These are phyloP conservation scores for Tetrahymena malaccensis DNA, from an alignment of 73 alveolate species.

Conservation along the genomic window DNA sequence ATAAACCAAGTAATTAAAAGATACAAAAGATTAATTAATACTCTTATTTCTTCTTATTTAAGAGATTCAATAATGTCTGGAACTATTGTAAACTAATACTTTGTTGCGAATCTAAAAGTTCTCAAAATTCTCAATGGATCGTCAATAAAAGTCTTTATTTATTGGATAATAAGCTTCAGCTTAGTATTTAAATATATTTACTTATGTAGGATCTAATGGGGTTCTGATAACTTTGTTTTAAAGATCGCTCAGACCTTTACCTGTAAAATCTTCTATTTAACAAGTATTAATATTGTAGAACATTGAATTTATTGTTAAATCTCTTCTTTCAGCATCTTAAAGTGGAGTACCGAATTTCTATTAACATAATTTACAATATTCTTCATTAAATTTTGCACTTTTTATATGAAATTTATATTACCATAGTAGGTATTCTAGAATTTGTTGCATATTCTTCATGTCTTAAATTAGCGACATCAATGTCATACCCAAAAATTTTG, in stretches of 20 bases:
- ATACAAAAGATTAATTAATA: conserved; percentile 51
- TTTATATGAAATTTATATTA: background rate
- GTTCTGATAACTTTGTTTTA: conserved; percentile 88
- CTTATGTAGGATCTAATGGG: conserved; percentile 77
- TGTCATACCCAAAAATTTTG: conserved; percentile 58
- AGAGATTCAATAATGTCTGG: conserved; percentile 76
- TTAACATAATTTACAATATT: too few relatives aligned
- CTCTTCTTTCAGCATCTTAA: conserved; percentile 96
- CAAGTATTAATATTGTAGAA: conserved; percentile 88
- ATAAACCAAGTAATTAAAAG: conserved; percentile 46
- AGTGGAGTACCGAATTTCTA: conserved; percentile 88
- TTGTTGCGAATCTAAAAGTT: conserved; percentile 94
- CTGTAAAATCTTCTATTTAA: conserved; percentile 90
- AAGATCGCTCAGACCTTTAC: conserved; percentile 82
- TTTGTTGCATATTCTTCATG: conserved; percentile 81
- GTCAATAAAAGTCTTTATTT: conserved; percentile 77
- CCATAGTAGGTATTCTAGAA: conserved; percentile 89
- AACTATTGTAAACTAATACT: conserved; percentile 75
- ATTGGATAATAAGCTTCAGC: background rate
- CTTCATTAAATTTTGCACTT: too few relatives aligned
- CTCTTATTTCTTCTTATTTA: conserved; percentile 47
- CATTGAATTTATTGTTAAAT: conserved; percentile 90
- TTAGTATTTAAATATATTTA: background rate
- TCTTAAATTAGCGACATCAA: conserved; percentile 94
- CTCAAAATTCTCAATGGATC: conserved; percentile 98